Evolutionary conservation across 176 grass and related monocot genomes (phyloP).

Genomic region (Dactylis glomerata): DNA sequence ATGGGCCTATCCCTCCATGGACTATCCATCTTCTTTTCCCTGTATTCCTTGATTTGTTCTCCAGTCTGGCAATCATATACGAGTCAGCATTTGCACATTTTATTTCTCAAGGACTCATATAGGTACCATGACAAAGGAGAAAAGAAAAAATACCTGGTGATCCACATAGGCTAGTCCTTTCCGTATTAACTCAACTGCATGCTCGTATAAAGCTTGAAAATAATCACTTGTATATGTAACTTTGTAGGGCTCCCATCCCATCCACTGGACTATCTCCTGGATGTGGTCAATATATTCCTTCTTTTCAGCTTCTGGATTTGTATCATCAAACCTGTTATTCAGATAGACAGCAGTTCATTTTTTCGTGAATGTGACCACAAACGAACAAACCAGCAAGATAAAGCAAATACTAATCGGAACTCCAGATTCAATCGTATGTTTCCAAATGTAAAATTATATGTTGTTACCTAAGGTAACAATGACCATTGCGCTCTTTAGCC

Average conservation of each 20-base stretch:
- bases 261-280: slow-evolving; percentile 86
- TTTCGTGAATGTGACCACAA: background rate
- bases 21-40: slow-evolving; percentile 95
- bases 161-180: slow-evolving; percentile 94
- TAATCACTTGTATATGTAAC: slow-evolving; percentile 97
- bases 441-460: slow-evolving; percentile 3
- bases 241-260: slow-evolving; percentile 96
- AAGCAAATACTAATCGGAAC: background rate
- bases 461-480: slow-evolving; percentile 88
- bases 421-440: background rate
- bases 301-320: slow-evolving; percentile 98
- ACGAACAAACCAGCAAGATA: background rate
- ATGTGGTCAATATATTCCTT: slow-evolving; percentile 97
- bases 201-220: slow-evolving; percentile 91
- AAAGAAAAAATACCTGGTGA: slow-evolving; percentile 69
- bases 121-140: slow-evolving; percentile 22
- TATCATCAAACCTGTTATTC: slow-evolving; percentile 93
- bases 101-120: slow-evolving; percentile 25
- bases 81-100: slow-evolving; percentile 10
- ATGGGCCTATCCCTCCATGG: slow-evolving; percentile 94
- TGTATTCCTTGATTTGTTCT: slow-evolving; percentile 95
- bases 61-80: slow-evolving; percentile 53
- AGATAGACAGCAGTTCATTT: slow-evolving; percentile 6
- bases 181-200: slow-evolving; percentile 82
- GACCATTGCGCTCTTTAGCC: slow-evolving; percentile 86